These are phyloP conservation scores for Starmerella apicola DNA, from an alignment of 805 yeast genomes.

Conservation along the genomic window DNA sequence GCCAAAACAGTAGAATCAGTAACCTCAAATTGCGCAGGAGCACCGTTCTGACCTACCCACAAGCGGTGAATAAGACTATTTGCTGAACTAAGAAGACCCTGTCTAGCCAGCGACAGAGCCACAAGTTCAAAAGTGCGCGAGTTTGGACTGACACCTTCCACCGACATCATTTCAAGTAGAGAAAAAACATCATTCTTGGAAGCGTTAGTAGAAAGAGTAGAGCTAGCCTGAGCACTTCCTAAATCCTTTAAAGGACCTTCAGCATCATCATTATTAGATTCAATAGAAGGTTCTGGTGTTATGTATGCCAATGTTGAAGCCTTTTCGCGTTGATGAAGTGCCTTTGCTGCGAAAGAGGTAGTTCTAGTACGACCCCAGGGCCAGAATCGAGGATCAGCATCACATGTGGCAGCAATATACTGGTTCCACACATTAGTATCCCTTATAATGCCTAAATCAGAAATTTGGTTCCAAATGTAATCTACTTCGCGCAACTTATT, in stretches of 20 bases:
- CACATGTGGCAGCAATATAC: constrained; percentile 25
- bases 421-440: constrained; percentile 27
- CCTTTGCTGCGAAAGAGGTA: constrained; percentile 1
- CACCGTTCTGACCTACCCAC: constrained; percentile 21
- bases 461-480: constrained; percentile 23
- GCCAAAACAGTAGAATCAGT: constrained; percentile 18
- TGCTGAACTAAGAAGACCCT: constrained; percentile 17
- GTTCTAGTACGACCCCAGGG: constrained; percentile 15
- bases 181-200: constrained; percentile 1
- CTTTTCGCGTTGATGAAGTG: background rate
- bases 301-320: background rate
- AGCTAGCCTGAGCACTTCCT: background rate
- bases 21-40: constrained; percentile 15
- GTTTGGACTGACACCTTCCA: constrained; percentile 24
- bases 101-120: constrained; percentile 25
- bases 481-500: constrained; percentile 18
- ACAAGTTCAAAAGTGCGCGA: constrained; percentile 26
- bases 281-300: too few relatives aligned
- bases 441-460: constrained; percentile 12
- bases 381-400: constrained; percentile 24
- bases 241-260: background rate
- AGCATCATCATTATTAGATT: too few relatives aligned
- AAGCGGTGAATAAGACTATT: constrained; percentile 17
- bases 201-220: too few relatives aligned
- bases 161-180: constrained; percentile 11